Conservation (phyloP, 2,329 filamentous ascomycete genomes). For the Fusarium agapanthi region DNA sequence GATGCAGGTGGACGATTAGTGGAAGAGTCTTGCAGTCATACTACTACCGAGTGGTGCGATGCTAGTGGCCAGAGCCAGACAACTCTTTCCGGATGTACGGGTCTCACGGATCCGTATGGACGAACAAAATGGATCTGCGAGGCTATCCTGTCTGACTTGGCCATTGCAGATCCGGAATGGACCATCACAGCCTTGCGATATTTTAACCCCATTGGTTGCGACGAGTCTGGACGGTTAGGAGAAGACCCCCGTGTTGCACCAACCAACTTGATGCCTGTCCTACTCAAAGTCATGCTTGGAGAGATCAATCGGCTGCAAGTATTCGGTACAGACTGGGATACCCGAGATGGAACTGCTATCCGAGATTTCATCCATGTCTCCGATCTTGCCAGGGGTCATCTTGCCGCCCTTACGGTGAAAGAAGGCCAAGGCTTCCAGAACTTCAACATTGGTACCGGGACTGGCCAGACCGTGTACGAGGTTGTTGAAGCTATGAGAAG, state of each 20-base stretch:
- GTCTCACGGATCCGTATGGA: conserved; percentile 58
- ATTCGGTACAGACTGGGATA: conserved; percentile 72
- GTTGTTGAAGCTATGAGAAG: not conserved
- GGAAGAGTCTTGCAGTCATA: conserved; percentile 49
- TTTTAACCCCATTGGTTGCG: conserved; percentile 74
- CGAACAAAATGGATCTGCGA: conserved; percentile 75
- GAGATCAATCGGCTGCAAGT: conserved; percentile 50
- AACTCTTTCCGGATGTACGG: not conserved
- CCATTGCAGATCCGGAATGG: conserved; percentile 67
- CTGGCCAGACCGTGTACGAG: conserved; percentile 37
- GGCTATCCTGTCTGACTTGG: conserved; percentile 70
- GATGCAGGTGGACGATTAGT: conserved; percentile 49
- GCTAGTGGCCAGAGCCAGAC: not conserved
- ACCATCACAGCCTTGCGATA: conserved; percentile 71
- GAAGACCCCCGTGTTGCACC: conserved; percentile 62
- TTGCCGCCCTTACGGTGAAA: conserved; percentile 62
- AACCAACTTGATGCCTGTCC: not conserved
- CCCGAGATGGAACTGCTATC: conserved; percentile 70
- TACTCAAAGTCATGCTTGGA: conserved; percentile 61
- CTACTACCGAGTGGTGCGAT: conserved; percentile 52
- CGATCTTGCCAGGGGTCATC: conserved; percentile 70
- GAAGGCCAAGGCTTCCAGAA: conserved; percentile 47
- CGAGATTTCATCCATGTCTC: conserved; percentile 75
- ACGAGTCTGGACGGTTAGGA: conserved; percentile 69
- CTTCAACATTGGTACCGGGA: conserved; percentile 58